phyloP scores from a whole-genome alignment of 2,329 filamentous ascomycete species.

The Colletotrichum tropicicola region DNA sequence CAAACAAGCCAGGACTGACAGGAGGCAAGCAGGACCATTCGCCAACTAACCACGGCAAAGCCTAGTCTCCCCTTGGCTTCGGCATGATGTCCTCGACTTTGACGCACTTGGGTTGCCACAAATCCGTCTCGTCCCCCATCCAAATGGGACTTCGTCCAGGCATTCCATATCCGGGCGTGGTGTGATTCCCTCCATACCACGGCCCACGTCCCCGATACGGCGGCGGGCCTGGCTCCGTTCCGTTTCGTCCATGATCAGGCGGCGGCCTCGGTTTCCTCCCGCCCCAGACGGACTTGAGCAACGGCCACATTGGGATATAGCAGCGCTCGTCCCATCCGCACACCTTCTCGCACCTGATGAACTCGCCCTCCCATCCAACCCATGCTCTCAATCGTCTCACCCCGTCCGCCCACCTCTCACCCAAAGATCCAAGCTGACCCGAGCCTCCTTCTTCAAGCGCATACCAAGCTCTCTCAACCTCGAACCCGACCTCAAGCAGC shows the following conservation, averaged over 20 bases:
- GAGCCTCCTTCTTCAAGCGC: conserved; percentile 34
- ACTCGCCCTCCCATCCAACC: conserved; percentile 60
- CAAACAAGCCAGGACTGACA: no score
- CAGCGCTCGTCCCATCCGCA: conserved; percentile 55
- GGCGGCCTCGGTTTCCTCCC: conserved; percentile 26
- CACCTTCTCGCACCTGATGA: conserved; percentile 47
- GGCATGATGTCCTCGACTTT: conserved; percentile 32
- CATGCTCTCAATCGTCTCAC: conserved; percentile 56
- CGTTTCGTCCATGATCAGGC: conserved; percentile 7
- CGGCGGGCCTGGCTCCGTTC: conserved; percentile 14
- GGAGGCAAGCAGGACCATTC: no score
- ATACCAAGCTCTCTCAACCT: conserved; percentile 49
- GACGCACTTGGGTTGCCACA: conserved; percentile 39
- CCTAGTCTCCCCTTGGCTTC: background rate
- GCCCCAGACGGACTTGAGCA: conserved; percentile 34
- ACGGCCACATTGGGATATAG: conserved; percentile 61
- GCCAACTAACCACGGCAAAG: background rate
- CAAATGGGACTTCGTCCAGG: conserved; percentile 21
- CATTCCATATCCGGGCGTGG: background rate
- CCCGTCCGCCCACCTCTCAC: conserved; percentile 38
- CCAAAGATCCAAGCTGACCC: background rate
- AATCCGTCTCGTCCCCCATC: conserved; percentile 31
- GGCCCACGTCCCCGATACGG: conserved; percentile 2
- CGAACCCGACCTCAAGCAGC: conserved; percentile 51
- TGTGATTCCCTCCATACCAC: conserved; percentile 1